Evolutionary conservation across 139 green algal species (phyloP).

Genomic region (Picochlorum sp.): DNA sequence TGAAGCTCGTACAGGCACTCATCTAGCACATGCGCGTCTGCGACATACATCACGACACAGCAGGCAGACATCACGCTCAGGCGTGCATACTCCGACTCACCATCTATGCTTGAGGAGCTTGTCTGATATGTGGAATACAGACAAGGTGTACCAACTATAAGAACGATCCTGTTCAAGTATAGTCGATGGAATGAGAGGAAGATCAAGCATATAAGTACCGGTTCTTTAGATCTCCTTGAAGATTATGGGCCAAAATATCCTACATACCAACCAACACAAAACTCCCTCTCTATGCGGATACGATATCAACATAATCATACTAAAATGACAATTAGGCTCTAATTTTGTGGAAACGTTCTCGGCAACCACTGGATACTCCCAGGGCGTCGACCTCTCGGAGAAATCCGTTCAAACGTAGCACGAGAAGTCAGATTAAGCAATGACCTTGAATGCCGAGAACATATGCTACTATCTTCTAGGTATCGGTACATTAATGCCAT

Average conservation of each 20-base stretch:
- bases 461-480: slow-evolving; percentile 10
- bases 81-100: slow-evolving; percentile 4
- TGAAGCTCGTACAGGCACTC: slow-evolving; percentile 5
- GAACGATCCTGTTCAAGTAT: slow-evolving; percentile 14
- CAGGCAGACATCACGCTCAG: slow-evolving; percentile 12
- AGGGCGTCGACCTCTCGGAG: too few relatives aligned
- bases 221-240: not conserved
- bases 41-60: slow-evolving; percentile 4
- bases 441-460: not conserved
- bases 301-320: too few relatives aligned
- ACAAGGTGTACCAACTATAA: slow-evolving; percentile 17
- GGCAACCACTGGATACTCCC: too few relatives aligned
- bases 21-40: slow-evolving; percentile 8
- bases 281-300: too few relatives aligned
- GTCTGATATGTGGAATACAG: slow-evolving; percentile 12
- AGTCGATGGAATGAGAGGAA: not conserved
- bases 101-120: slow-evolving; percentile 17
- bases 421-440: not conserved
- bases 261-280: too few relatives aligned
- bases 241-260: not conserved
- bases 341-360: too few relatives aligned
- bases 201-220: not conserved
- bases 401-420: not conserved
- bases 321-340: too few relatives aligned
- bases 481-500: slow-evolving; percentile 51